phyloP scores from a whole-genome alignment of 306 rosid genomes.

The Ormosia semicastrata region DNA sequence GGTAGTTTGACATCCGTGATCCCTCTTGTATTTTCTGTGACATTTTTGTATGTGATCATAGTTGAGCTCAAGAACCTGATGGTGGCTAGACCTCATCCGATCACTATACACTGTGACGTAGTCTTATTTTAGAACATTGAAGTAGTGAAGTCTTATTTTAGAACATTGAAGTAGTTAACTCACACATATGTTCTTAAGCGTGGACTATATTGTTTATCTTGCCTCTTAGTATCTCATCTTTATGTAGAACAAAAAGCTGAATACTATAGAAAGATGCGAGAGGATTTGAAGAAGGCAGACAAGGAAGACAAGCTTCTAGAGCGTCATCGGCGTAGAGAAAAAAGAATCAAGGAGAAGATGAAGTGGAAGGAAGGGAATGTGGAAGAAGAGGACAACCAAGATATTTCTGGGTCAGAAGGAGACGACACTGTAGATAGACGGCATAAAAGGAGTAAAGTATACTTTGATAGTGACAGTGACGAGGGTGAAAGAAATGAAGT shows the following conservation, averaged over 20 bases:
- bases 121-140: background rate
- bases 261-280: constrained; percentile 71
- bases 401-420: constrained; percentile 53
- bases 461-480: constrained; percentile 57
- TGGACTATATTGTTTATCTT: background rate
- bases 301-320: constrained; percentile 73
- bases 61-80: constrained; percentile 3
- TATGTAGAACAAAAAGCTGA: constrained; percentile 66
- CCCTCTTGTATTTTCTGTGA: background rate
- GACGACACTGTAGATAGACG: constrained; percentile 34
- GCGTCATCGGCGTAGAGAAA: constrained; percentile 65
- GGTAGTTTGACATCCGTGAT: background rate
- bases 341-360: constrained; percentile 67
- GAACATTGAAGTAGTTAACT: background rate
- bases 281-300: constrained; percentile 70
- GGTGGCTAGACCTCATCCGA: background rate
- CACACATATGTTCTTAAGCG: background rate
- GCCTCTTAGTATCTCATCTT: background rate
- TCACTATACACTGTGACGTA: background rate
- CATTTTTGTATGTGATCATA: background rate
- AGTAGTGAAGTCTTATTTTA: background rate
- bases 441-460: constrained; percentile 54
- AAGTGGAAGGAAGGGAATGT: constrained; percentile 53
- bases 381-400: constrained; percentile 41
- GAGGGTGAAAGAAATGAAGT: constrained; percentile 45